phyloP scores from a whole-genome alignment of 2,329 filamentous ascomycete genomes.

The Aspergillus nomiae region DNA sequence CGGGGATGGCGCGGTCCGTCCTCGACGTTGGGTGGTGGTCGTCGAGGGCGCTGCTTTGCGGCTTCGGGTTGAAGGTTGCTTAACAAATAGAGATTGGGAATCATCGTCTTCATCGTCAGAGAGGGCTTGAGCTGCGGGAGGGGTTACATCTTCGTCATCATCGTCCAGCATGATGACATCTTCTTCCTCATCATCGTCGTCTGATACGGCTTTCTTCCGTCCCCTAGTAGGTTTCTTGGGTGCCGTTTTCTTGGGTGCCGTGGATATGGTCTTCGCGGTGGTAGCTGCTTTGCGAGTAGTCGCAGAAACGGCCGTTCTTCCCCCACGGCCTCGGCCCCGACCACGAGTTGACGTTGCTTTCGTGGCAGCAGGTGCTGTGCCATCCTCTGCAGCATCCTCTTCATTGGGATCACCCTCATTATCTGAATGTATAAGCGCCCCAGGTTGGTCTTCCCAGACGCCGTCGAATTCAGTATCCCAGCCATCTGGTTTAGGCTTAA shows the following conservation, averaged over 20 bases:
- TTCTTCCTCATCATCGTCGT: constrained; percentile 45
- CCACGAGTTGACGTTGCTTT: constrained; percentile 51
- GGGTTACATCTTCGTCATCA: constrained; percentile 28
- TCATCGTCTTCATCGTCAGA: constrained; percentile 37
- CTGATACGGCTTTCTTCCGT: constrained; percentile 34
- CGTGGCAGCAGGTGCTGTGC: constrained; percentile 36
- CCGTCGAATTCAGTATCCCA: constrained; percentile 94
- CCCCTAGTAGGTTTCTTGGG: constrained; percentile 22
- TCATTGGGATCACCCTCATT: constrained; percentile 49
- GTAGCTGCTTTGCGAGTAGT: constrained; percentile 38
- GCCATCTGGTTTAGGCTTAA: constrained; percentile 73
- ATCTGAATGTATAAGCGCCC: constrained; percentile 61
- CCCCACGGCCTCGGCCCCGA: constrained; percentile 46
- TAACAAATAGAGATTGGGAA: constrained; percentile 46
- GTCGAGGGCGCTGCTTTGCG: constrained; percentile 27
- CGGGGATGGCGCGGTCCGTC: constrained; percentile 32
- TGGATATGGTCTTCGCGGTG: constrained; percentile 32
- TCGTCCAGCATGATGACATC: constrained; percentile 45
- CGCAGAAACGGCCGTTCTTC: constrained; percentile 45
- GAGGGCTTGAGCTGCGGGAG: constrained; percentile 26
- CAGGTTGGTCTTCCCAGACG: constrained; percentile 78
- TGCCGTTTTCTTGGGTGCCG: constrained; percentile 31
- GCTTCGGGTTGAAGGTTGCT: constrained; percentile 34
- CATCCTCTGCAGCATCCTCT: constrained; percentile 51
- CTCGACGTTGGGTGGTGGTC: constrained; percentile 26